Base-by-base conservation (phyloP, 306 rosid species). In the Castanea mollissima region DNA sequence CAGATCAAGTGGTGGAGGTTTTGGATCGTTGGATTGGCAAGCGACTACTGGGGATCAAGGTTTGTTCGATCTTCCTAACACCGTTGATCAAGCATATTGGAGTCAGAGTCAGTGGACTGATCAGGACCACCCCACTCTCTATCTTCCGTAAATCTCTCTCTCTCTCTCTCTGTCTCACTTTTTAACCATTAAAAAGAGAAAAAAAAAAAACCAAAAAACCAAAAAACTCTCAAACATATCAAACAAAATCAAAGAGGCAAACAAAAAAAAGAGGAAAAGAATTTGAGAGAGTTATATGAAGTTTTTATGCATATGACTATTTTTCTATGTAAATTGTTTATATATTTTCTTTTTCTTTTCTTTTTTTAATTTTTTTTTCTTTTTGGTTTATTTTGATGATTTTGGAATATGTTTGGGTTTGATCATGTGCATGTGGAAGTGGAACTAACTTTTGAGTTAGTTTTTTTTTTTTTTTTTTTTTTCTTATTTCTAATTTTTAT, bases 1-100 rank as follows among this genome's bases (percentile, higher is more conserved):
- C 34, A 88, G 91, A 87, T 62, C 76, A 14, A 79, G 35, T 55
- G 82, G 79, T 60, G 88, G 83, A 5, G 89, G 87, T 23, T 92
- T 90, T 31, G 99, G 95, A 81, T 44, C 96, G 85, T 81, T 92
- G 80, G 99, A 95, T 85, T 94, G 99, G 99, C 90, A 92, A 16
- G 68, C 87, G 4, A 69, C 76, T 35, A 86, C 79, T 0, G 87
- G 80, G 0, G 99, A 95, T 89, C 96, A 91, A 79, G 88, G 85
- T 70, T 56, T 95, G 83, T 95, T 89, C 76, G 99, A 95, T 91
- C 97, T 95, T 31, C 87, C 96, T 20, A 89, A 85, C 87, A 75
- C 88, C 85, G 94, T 89, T 51, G 99, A 95, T 91, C 99, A 95
- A 41, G 74, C 89, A 55, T 95, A 95, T 89, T 95, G 99, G 99